Base-by-base conservation (phyloP, 169 alveolate genomes). In the Eimeria tenella region DNA sequence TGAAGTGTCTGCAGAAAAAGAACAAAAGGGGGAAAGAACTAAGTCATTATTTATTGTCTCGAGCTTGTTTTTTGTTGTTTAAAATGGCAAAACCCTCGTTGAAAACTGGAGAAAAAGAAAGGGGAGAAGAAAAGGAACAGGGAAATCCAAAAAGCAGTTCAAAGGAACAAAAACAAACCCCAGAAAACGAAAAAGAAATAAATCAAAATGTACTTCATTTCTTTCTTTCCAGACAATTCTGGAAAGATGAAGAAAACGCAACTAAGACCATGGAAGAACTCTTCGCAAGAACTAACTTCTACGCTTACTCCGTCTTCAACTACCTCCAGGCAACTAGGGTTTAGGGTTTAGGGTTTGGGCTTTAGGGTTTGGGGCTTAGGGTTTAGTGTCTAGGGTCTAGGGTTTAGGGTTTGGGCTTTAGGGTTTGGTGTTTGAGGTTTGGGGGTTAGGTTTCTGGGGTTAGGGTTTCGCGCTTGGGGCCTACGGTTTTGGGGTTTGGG, bases 231-330 rank as follows among this genome's bases (percentile, higher is more conserved):
- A 11, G 42, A 49, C 56, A 87, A 17, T 87, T 87, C 58, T 87
- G 93, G 93, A 71, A 10, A 4, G 79, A 87, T 63, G 93, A 87
- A 21, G 86, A 87, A 19, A 65, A 65, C 1, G 93, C 86, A 0
- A 52, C 84, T 3, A 77, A n/a, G 15, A 87, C 74, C 15, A 65
- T 87, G 68, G 93, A 87, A 58, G 74, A 65, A n/a, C 7, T 87
- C 31, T 71, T 87, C 2, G 62, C 75, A 25, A 71, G 19, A 49
- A 70, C 93, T 53, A 87, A 87, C 86, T 7, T 19, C 6, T 56
- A 17, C 10, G 86, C 53, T 17, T 77, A 17, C 53, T 17, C n/a
- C 3, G 86, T 86, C 23, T 86, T 86, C 68, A 7, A 58, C 65
- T 11, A 15, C 10, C 65, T 58, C 65, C n/a, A 11, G 65, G 65